A percentile compares a stretch with the other conserved stretches of the same genome.
Conservation (phyloP, 441 rosid genomes). For the Theobroma grandiflorum region DNA sequence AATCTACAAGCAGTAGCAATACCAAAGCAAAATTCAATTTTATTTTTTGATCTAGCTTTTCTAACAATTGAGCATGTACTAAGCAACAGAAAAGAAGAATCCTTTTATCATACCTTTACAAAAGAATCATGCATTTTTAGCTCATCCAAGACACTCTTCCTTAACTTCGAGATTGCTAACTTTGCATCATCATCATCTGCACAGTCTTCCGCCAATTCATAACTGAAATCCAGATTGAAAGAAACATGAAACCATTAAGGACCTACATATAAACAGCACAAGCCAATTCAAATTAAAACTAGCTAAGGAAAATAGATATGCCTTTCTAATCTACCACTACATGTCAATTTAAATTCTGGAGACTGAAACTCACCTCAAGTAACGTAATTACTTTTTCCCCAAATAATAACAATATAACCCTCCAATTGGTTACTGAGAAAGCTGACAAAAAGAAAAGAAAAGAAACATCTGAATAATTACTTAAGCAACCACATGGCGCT, state of each 20-base stretch:
- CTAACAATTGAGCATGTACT: constrained; percentile 3
- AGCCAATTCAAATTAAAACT: constrained; percentile 12
- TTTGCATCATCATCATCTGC: constrained; percentile 86
- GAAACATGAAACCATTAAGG: constrained; percentile 7
- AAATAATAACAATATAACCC: constrained; percentile 30
- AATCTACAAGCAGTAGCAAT: constrained; percentile 1
- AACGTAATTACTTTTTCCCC: constrained; percentile 13
- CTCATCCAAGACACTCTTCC: constrained; percentile 64
- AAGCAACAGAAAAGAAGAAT: constrained; percentile 8
- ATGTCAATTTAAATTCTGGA: constrained; percentile 11
- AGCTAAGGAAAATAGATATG: constrained; percentile 1
- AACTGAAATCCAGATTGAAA: constrained; percentile 48
- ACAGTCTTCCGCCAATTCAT: constrained; percentile 75
- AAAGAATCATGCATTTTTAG: constrained; percentile 69
- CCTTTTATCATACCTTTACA: constrained; percentile 50
- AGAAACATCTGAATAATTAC: constrained; percentile 17
- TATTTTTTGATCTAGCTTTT: neutral
- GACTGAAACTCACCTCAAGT: constrained; percentile 27
- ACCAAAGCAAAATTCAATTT: constrained; percentile 4
- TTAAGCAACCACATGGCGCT: constrained; percentile 18
- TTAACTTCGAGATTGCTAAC: constrained; percentile 57
- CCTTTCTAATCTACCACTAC: constrained; percentile 2
- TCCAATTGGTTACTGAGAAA: constrained; percentile 32
- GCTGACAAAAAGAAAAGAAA: constrained; percentile 27
- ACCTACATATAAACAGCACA: neutral